These are phyloP conservation scores for Ceratobasidium sp. DNA, from an alignment of 1,284 basidiomycete genomes.

Conservation along the genomic window DNA sequence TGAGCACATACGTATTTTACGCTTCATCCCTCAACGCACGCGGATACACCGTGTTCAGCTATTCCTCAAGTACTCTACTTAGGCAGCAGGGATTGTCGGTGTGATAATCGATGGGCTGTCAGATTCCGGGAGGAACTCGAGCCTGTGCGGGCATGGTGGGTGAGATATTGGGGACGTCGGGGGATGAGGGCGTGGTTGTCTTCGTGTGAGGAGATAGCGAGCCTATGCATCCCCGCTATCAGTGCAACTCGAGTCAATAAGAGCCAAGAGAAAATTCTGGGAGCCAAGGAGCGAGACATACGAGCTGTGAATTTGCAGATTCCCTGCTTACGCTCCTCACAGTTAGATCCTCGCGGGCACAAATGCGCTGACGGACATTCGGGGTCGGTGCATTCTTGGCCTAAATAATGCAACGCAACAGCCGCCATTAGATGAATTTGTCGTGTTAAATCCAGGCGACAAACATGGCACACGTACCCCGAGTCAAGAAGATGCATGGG, in stretches of 20 bases:
- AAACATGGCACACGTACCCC: constrained; percentile 49
- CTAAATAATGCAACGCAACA: constrained; percentile 45
- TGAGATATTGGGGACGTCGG: background rate
- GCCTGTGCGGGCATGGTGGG: background rate
- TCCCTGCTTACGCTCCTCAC: constrained; percentile 51
- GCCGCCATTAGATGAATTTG: background rate
- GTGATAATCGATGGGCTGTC: constrained; percentile 11
- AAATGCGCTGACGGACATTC: constrained; percentile 47
- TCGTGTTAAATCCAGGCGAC: background rate
- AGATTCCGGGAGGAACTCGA: constrained; percentile 3
- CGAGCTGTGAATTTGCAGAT: constrained; percentile 56
- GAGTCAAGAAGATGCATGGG: constrained; percentile 56
- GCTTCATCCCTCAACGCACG: constrained; percentile 17
- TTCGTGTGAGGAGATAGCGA: background rate
- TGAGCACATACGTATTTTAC: background rate
- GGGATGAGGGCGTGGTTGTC: background rate
- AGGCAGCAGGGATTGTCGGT: background rate
- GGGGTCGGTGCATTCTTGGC: constrained; percentile 53
- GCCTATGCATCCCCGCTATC: background rate
- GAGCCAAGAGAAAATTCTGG: background rate
- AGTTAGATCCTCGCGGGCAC: constrained; percentile 52
- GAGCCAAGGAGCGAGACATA: constrained; percentile 47
- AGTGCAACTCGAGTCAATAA: background rate
- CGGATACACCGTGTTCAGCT: constrained; percentile 1
- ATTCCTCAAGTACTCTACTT: no score